Base-by-base conservation (phyloP, 2,329 filamentous ascomycete species). In the Drechslerella dactyloides region DNA sequence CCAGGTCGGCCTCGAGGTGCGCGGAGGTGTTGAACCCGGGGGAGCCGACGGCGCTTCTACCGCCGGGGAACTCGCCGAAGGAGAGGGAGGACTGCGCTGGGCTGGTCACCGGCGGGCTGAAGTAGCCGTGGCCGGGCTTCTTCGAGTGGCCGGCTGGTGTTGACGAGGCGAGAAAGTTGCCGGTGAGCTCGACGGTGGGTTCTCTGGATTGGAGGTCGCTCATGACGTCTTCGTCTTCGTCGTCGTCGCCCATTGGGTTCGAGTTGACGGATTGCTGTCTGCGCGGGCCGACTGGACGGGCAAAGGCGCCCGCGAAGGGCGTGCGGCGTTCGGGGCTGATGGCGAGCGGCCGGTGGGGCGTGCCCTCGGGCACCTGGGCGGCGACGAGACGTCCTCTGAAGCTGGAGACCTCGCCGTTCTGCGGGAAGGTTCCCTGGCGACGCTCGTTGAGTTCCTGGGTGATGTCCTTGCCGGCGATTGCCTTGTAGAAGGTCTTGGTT, bases 21-120 rank as follows among this genome's bases (percentile, higher is more conserved):
- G 68, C 68, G 33, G 68, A 72, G 42, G 68, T 64, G 30, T 72
- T 72, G 30, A 72, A 72, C 7, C 60, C 68, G 2, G 68, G 68
- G n/a, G 68, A 72, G 4, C 58, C 66, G 21, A 70, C 52, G 10
- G 53, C 53, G 27, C 35, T 37, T 21, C 40, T 17, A 19, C 30
- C 48, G 19, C 33, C 50, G 19, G 59, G 59, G 13, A 65, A 54
- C n/a, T 72, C 68, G 23, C 60, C 60, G 23, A 72, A 65, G 3
- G 68, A 72, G 17, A 72, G 23, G 8, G 55, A 48, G 17, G 68
- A 72, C 6, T 72, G 60, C n/a, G 68, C 60, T 15, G 68, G 68
- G 35, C 68, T 72, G 21, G 55, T 64, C 24, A 56, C n/a, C 0
- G 60, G 68, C 7, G 68, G 68, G 33, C 68, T 72, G 33, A 72